Evolutionary conservation across 208 protist species (phyloP), one percentile per base, ranked within the genome.

Genomic region (Wallacemonas sp.): DNA sequence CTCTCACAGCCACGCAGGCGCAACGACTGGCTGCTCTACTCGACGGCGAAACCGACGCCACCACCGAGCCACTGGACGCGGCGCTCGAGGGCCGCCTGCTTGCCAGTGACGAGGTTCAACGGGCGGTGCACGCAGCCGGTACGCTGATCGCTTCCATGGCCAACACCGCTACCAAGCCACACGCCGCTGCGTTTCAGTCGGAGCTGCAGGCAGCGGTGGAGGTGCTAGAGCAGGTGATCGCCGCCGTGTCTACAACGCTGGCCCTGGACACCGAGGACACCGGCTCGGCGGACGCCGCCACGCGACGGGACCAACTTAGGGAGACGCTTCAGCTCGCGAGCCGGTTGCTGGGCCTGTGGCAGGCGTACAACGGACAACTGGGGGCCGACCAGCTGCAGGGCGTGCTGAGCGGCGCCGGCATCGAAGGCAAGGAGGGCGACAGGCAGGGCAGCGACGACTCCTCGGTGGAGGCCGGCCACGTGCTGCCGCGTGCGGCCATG

Each of bases 181-280:
- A 67, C 19, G n/a, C n/a, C n/a, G n/a, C n/a, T n/a, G n/a, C n/a
- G n/a, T n/a, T n/a, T 9, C 26, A 0, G 21, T 27, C 44, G 9
- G 24, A 24, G 41, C 44, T 68, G 17, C 12, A 48, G 52, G 32
- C 33, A 6, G 64, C 64, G 15, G 64, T 69, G 33, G 36, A 10
- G 3, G 33, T 69, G n/a, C 53, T 69, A 5, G 52, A 61, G 64
- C 52, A 69, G 37, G 64, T 69, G 19, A 50, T 69, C 15, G 9
- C 26, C 41, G 64, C 55, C 30, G 39, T 69, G 10, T 15, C 55
- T 21, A 33, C 6, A 24, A 37, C 55, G 12, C 34, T 62, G 0
- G 34, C n/a, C 19, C 19, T 13, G 22, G 54, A 60, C 21, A 33
- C 22, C 19, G 37, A 37, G 22, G 54, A 60, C 21, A 33, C 22